Percentiles rank a stretch among this genome's conserved stretches.
Conservation (phyloP, 352 stramenopile species). For the Phytophthora multivora region DNA sequence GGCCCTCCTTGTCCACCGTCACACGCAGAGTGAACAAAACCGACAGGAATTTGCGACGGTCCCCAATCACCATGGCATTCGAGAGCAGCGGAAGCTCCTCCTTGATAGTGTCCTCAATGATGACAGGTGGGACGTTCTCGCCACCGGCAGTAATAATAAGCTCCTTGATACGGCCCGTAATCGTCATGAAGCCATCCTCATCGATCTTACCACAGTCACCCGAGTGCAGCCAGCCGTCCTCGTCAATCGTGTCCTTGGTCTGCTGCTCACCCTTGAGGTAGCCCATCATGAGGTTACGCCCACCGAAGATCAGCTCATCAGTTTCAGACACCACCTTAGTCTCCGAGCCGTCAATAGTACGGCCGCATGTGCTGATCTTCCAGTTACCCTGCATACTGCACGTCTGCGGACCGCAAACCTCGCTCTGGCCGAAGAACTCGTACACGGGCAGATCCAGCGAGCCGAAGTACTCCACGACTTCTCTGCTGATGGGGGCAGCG, state of each 20-base stretch:
- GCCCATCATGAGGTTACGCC: constrained; percentile 91
- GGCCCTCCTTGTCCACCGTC: constrained; percentile 78
- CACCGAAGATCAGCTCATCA: constrained; percentile 77
- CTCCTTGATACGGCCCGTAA: constrained; percentile 97
- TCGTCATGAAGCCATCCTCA: constrained; percentile 92
- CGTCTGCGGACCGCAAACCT: constrained; percentile 88
- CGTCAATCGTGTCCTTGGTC: constrained; percentile 92
- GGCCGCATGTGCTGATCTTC: constrained; percentile 89
- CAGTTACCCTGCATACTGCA: constrained; percentile 80
- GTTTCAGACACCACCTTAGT: constrained; percentile 64
- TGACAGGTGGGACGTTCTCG: constrained; percentile 94
- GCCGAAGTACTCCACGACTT: constrained; percentile 95
- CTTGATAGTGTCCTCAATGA: constrained; percentile 93
- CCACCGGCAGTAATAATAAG: constrained; percentile 95
- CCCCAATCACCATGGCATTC: constrained; percentile 93
- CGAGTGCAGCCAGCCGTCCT: constrained; percentile 93
- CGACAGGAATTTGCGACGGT: constrained; percentile 93
- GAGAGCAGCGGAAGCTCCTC: constrained; percentile 84
- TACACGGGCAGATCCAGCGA: constrained; percentile 94
- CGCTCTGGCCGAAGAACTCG: constrained; percentile 94
- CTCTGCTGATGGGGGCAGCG: constrained; percentile 92
- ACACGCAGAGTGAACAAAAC: constrained; percentile 89
- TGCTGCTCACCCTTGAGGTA: constrained; percentile 83
- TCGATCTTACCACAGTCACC: constrained; percentile 93
- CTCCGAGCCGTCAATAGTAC: constrained; percentile 71